A percentile compares a stretch with the other conserved stretches of the same genome.
These are phyloP conservation scores for Curvularia sp. DNA, from an alignment of 2,329 filamentous ascomycete genomes.

Conservation along the genomic window DNA sequence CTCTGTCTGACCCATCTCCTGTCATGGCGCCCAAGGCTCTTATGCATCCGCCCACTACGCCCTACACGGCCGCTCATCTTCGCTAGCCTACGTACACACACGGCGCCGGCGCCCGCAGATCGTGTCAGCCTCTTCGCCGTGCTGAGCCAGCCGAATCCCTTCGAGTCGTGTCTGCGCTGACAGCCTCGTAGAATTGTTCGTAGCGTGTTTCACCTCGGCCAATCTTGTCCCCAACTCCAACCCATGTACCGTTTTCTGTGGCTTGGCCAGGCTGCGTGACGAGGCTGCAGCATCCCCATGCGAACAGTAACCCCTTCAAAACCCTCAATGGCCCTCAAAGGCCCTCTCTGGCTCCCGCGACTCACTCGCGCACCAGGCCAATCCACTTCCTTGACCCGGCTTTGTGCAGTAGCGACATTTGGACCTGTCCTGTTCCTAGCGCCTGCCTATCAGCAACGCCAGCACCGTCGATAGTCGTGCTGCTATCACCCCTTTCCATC, in stretches of 20 bases:
- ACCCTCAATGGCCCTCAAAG: neutral
- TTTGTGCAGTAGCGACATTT: neutral
- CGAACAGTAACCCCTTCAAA: neutral
- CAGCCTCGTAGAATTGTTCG: conserved; percentile 16
- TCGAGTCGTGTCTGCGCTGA: conserved; percentile 15
- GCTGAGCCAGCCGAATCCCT: neutral
- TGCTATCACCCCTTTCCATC: conserved; percentile 10
- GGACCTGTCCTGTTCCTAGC: conserved; percentile 12
- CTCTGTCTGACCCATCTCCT: neutral
- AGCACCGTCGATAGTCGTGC: conserved; percentile 9
- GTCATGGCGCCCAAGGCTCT: conserved; percentile 13
- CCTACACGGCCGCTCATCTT: neutral
- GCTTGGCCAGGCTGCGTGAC: conserved; percentile 23
- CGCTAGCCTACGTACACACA: neutral
- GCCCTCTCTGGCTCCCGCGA: neutral
- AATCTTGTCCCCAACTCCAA: conserved; percentile 18
- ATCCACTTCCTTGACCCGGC: neutral
- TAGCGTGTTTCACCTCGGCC: conserved; percentile 34
- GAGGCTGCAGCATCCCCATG: conserved; percentile 8
- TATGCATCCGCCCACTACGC: conserved; percentile 10
- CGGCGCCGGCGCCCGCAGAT: conserved; percentile 6
- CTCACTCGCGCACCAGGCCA: conserved; percentile 9
- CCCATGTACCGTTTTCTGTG: conserved; percentile 22
- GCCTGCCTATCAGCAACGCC: conserved; percentile 11
- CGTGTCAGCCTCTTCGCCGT: conserved; percentile 12